Base-by-base conservation (phyloP, 768 basidiomycete genomes). In the Suillus tomentosus region DNA sequence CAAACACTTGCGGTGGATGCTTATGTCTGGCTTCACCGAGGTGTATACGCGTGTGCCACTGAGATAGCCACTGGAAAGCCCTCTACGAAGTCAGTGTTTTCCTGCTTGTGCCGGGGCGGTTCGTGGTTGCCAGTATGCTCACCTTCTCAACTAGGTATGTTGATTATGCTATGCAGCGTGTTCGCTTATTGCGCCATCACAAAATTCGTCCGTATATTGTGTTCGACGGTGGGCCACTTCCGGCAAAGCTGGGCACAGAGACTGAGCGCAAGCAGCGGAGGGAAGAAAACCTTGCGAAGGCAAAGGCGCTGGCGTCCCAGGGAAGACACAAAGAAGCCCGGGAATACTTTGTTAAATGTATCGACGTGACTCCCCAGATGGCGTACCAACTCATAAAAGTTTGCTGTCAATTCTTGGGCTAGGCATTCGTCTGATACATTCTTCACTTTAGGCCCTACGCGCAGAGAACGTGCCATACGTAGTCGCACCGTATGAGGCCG, bases 401-500 rank as follows among this genome's bases (percentile, higher is more conserved):
- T 37, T 15, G 54, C 48, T 55, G 6, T 65, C 17, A 42, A 31
- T 42, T 11, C 6, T 42, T 13, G 10, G 7, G 17, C 19, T 24
- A 31, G 37, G 17, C 47, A n/a, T 19, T 22, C 50, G 42, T 62
- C 60, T 66, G 63, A 70, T 37, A n/a, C 50, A 40, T 56, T 40
- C 17, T 63, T 42, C 17, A 14, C n/a, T 63, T 11, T 68, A 99
- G 96, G 96, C 92, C 13, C 81, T 99, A 39, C 84, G 84, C 56
- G 92, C 90, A 13, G 96, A 97, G 72, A 77, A 79, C 19, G 85
- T 99, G 9, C 74, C 84, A 22, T 97, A 96, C 72, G 80, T 99
- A 45, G 97, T 99, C 19, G 96, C 97, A 5, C 97, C 97, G 0
- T 99, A 99, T 75, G 97, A 99, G 81, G 97, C 97, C 0, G 97